A percentile compares a stretch with the other conserved stretches of the same genome.
Evolutionary conservation across 176 grass and related monocot genomes (phyloP).

Genomic region (Thinopyrum elongatum): DNA sequence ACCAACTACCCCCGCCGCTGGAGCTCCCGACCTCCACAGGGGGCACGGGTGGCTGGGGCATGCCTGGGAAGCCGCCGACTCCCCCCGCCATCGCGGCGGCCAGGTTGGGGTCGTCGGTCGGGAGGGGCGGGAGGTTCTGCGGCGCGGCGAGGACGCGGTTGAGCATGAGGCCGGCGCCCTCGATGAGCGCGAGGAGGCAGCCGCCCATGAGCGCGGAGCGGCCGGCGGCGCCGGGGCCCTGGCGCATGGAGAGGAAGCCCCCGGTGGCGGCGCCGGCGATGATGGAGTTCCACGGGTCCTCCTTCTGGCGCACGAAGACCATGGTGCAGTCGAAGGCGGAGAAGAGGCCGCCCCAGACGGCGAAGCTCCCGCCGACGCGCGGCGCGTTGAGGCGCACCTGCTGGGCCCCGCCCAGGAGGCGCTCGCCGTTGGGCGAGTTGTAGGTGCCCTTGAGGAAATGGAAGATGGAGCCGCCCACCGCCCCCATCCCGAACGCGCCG

Average conservation of each 20-base stretch:
- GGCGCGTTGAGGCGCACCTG: conserved; percentile 91
- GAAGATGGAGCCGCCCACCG: conserved; percentile 83
- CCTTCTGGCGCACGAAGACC: conserved; percentile 94
- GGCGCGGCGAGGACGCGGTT: conserved; percentile 73
- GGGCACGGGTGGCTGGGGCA: conserved; percentile 5
- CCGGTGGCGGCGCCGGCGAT: conserved; percentile 88
- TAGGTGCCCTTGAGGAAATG: conserved; percentile 88
- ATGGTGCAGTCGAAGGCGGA: conserved; percentile 98
- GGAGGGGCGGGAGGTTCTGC: conserved; percentile 52
- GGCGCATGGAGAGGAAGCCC: conserved; percentile 84
- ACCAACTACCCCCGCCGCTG: conserved; percentile 32
- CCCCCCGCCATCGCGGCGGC: conserved; percentile 1
- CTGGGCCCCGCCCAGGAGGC: conserved; percentile 66
- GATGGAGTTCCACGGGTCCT: conserved; percentile 99
- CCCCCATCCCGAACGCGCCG: conserved; percentile 93
- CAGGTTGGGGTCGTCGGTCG: conserved; percentile 54
- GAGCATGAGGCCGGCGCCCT: conserved; percentile 92
- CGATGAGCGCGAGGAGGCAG: conserved; percentile 86
- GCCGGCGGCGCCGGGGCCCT: conserved; percentile 57
- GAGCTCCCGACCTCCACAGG: conserved; percentile 15
- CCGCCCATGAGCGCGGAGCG: conserved; percentile 73
- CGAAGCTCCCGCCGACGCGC: conserved; percentile 89
- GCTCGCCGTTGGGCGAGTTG: conserved; percentile 95
- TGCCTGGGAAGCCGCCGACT: conserved; percentile 11
- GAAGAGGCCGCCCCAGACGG: conserved; percentile 99